Evolutionary conservation across 768 basidiomycete species (phyloP).

Genomic region (Trametes coccinea): DNA sequence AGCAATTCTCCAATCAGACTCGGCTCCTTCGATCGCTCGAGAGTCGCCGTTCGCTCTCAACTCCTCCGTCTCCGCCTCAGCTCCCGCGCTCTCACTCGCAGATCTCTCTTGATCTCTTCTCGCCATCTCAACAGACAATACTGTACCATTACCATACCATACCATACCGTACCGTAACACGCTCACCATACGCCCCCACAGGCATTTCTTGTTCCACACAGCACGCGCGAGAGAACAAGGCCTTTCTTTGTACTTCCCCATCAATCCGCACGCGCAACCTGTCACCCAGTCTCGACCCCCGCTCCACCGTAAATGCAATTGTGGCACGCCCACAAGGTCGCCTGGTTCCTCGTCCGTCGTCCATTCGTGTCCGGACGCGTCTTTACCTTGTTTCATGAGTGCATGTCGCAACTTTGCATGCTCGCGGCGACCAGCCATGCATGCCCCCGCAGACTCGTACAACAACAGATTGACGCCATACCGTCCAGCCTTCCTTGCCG

Average conservation of each 20-base stretch:
- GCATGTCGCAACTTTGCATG: not conserved
- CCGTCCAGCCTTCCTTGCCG: not conserved
- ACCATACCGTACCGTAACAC: not conserved
- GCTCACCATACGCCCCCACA: not conserved
- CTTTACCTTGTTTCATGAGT: not conserved
- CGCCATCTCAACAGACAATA: not conserved
- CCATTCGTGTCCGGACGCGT: not conserved
- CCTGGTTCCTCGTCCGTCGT: slow-evolving; percentile 4
- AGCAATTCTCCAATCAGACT: slow-evolving; percentile 24
- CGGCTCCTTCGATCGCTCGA: slow-evolving; percentile 22
- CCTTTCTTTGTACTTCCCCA: slow-evolving; percentile 8
- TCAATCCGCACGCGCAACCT: slow-evolving; percentile 4
- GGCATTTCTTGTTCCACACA: not conserved
- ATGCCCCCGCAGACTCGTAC: too few relatives aligned
- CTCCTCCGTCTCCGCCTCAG: slow-evolving; percentile 4
- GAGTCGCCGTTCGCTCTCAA: not conserved
- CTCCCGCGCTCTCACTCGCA: not conserved
- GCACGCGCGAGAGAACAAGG: not conserved
- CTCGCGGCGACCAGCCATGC: not conserved
- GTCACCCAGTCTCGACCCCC: not conserved
- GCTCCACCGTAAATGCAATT: slow-evolving; percentile 11
- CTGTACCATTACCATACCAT: not conserved
- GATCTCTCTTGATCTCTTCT: slow-evolving; percentile 18
- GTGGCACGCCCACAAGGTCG: slow-evolving; percentile 14
- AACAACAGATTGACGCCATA: too few relatives aligned